Evolutionary conservation across 1,284 basidiomycete species (phyloP).

Genomic region (Ustanciosporium gigantosporum): DNA sequence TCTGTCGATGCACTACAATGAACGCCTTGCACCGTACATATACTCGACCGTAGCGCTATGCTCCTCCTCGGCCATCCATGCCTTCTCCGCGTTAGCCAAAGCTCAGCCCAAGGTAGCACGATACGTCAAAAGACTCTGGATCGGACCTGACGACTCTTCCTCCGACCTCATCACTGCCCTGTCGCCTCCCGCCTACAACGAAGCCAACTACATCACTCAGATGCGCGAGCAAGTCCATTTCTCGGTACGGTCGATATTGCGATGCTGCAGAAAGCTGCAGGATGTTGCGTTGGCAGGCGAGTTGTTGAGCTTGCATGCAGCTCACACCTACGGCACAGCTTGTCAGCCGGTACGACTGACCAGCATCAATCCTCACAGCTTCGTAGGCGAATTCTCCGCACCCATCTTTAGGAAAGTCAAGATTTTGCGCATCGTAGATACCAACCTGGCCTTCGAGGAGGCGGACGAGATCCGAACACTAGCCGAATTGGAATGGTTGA

Average conservation of each 20-base stretch:
- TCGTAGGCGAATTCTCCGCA: conserved; percentile 52
- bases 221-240: conserved; percentile 34
- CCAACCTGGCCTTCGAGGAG: conserved; percentile 53
- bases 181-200: conserved; percentile 40
- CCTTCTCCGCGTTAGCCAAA: conserved; percentile 34
- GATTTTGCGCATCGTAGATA: conserved; percentile 48
- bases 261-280: conserved; percentile 47
- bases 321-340: conserved; percentile 52
- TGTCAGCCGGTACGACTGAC: conserved; percentile 53
- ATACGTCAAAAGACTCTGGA: conserved; percentile 45
- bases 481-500: conserved; percentile 41
- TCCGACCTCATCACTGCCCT: conserved; percentile 52
- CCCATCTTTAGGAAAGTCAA: conserved; percentile 52
- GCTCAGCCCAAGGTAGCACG: conserved; percentile 30
- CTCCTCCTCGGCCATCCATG: conserved; percentile 21
- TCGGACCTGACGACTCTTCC: conserved; percentile 43
- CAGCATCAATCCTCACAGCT: conserved; percentile 57
- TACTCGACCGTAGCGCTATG: conserved; percentile 30
- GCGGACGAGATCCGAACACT: conserved; percentile 50
- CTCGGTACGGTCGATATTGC: conserved; percentile 39
- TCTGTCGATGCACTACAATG: conserved; percentile 25
- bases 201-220: conserved; percentile 27
- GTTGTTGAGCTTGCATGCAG: conserved; percentile 43
- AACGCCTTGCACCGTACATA: conserved; percentile 26
- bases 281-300: conserved; percentile 55